Percentiles rank a stretch among this genome's conserved stretches.
phyloP scores from a whole-genome alignment of 108 stramenopile species.

The Nitzschia palea region DNA sequence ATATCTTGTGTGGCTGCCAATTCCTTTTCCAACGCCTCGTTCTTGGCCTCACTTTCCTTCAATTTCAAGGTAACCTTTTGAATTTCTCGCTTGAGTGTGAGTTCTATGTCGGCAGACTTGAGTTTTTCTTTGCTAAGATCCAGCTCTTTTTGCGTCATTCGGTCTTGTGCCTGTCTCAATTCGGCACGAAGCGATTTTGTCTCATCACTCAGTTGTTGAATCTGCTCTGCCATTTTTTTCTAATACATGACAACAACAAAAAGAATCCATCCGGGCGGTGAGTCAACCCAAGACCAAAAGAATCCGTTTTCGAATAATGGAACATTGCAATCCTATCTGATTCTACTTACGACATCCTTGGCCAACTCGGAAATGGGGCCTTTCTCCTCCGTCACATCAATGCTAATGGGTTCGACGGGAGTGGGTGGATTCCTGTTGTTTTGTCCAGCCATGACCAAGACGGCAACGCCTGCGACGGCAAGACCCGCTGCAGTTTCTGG shows the following conservation, averaged over 20 bases:
- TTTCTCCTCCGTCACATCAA: not conserved
- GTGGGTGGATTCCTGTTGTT: not conserved
- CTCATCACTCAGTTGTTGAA: not conserved
- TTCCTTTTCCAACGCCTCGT: slow-evolving; percentile 15
- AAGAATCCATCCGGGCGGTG: not conserved
- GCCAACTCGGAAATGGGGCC: not conserved
- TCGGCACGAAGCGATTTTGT: slow-evolving; percentile 1
- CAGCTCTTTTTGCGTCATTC: slow-evolving; percentile 23
- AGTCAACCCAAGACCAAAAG: not conserved
- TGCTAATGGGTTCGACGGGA: not conserved
- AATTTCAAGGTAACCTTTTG: not conserved
- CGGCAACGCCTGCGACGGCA: not conserved
- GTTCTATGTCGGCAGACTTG: slow-evolving; percentile 8
- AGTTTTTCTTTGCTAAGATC: slow-evolving; percentile 30
- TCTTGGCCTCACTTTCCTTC: slow-evolving; percentile 5
- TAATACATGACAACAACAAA: no score
- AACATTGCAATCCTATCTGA: not conserved
- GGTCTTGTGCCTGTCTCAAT: slow-evolving; percentile 10
- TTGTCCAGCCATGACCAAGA: slow-evolving; percentile 4
- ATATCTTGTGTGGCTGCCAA: not conserved
- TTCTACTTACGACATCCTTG: not conserved
- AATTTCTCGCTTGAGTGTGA: slow-evolving; percentile 21
- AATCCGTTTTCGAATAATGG: not conserved
- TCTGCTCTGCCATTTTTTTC: slow-evolving; percentile 4
- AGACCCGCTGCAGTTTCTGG: not conserved